Evolutionary conservation across 169 alveolate species (phyloP), one percentile per base, ranked within the genome.

Genomic region (Eimeria necatrix): DNA sequence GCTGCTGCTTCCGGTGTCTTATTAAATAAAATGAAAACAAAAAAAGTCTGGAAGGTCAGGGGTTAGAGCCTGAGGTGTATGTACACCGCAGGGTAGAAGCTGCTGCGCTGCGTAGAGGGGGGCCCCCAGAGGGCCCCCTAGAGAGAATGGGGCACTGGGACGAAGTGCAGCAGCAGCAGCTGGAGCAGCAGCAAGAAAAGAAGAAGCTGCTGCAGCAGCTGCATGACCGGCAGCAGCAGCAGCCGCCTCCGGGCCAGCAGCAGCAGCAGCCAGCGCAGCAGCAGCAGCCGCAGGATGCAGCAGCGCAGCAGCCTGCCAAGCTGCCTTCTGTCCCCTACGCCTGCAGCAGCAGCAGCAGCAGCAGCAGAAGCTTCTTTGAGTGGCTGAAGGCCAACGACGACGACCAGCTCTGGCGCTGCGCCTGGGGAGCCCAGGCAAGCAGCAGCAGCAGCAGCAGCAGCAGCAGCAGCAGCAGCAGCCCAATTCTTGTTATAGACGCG

Each of bases 321-420:
- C 64, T 68, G 78, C 78, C 26, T 68, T 10, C 78, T n/a, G 78
- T 68, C 26, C 64, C 78, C 9, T 68, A 68, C 78, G 26, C 26
- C 78, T 68, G 46, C 20, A 68, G 16, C 26, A 56, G 64, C 64
- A 56, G 64, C 64, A 56, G 64, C 64, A 56, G 78, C 78, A 68
- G 78, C 78, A 68, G 78, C 78, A 68, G 78, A n/a, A 68, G 78
- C 78, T 68, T 68, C 26, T 68, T 68, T n/a, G 78, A 68, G 78
- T 68, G 78, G 78, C 78, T 68, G 8, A 68, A 68, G 78, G 78
- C 78, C 6, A 12, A 68, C 26, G 78, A 68, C 41, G 81, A 71
- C 49, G 81, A 71, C 51, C 81, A 71, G 12, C 81, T 71, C 7
- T 71, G 81, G 81, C 81, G 81, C 51, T 71, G 81, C 12, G 81